Evolutionary conservation across 1,284 basidiomycete species (phyloP).

Genomic region (Pisolithus thermaeus): DNA sequence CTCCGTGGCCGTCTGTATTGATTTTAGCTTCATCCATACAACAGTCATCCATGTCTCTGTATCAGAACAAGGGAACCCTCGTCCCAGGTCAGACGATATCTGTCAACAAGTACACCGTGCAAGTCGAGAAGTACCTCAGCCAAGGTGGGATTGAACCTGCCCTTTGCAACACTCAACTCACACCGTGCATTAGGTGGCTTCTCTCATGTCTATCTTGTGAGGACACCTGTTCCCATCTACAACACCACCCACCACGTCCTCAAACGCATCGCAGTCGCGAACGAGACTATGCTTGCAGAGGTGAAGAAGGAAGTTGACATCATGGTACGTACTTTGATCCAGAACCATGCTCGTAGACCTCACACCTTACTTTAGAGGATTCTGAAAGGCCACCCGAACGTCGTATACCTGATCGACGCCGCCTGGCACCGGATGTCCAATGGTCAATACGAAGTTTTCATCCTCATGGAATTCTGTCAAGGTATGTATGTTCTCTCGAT

Average conservation of each 20-base stretch:
- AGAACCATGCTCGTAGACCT: conserved; percentile 12
- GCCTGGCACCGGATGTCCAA: conserved; percentile 79
- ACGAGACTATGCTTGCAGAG: conserved; percentile 85
- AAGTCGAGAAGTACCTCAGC: conserved; percentile 81
- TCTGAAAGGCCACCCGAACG: conserved; percentile 86
- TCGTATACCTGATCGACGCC: conserved; percentile 91
- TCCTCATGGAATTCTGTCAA: conserved; percentile 96
- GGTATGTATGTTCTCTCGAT: conserved; percentile 31
- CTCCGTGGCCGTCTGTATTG: conserved; percentile 2
- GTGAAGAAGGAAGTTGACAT: conserved; percentile 98
- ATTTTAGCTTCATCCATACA: conserved; percentile 20
- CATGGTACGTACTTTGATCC: conserved; percentile 64
- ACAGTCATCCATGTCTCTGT: conserved; percentile 30
- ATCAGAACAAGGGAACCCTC: conserved; percentile 56
- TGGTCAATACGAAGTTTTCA: conserved; percentile 93
- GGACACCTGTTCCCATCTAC: conserved; percentile 80
- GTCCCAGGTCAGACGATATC: conserved; percentile 81
- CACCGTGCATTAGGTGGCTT: conserved; percentile 73
- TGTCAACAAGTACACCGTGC: conserved; percentile 87
- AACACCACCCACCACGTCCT: conserved; percentile 93
- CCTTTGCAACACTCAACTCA: conserved; percentile 6
- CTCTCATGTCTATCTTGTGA: conserved; percentile 96
- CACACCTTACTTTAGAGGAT: conserved; percentile 52
- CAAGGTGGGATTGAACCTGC: conserved; percentile 58
- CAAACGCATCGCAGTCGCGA: conserved; percentile 93